Conservation (phyloP, 2,329 filamentous ascomycete genomes). For the Paecilomyces variotii region DNA sequence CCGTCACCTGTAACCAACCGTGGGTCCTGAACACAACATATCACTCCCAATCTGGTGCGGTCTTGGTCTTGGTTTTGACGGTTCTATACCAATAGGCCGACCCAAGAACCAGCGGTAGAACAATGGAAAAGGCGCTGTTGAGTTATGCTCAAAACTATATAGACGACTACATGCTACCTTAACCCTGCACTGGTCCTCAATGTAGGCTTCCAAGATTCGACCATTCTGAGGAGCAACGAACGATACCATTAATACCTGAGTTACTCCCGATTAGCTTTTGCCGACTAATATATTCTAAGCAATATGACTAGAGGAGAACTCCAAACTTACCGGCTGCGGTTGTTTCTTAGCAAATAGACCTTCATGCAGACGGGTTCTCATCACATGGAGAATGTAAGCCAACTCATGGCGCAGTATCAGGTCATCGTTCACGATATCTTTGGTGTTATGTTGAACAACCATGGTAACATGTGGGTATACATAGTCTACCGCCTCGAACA, state of each 20-base stretch:
- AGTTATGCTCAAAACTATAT: background rate
- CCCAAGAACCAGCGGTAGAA: background rate
- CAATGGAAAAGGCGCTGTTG: constrained; percentile 10
- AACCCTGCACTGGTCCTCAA: background rate
- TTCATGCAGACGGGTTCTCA: no score
- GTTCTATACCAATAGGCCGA: background rate
- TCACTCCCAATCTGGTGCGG: no score
- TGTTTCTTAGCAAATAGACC: background rate
- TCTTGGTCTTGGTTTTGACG: background rate
- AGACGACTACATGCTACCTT: background rate
- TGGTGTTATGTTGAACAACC: no score
- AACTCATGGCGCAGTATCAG: no score
- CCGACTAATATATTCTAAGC: no score
- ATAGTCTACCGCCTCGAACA: no score
- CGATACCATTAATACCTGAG: background rate
- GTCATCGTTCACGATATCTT: no score
- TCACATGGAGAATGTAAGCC: no score
- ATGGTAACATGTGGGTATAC: no score
- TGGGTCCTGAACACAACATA: no score
- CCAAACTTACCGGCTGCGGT: background rate
- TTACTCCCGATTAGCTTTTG: background rate
- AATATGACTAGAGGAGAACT: no score
- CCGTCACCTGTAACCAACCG: no score
- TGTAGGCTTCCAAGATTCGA: background rate
- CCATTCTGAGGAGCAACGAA: background rate